These are phyloP conservation scores for Stemphylium lycopersici DNA, from an alignment of 2,329 filamentous ascomycete species.

Conservation along the genomic window DNA sequence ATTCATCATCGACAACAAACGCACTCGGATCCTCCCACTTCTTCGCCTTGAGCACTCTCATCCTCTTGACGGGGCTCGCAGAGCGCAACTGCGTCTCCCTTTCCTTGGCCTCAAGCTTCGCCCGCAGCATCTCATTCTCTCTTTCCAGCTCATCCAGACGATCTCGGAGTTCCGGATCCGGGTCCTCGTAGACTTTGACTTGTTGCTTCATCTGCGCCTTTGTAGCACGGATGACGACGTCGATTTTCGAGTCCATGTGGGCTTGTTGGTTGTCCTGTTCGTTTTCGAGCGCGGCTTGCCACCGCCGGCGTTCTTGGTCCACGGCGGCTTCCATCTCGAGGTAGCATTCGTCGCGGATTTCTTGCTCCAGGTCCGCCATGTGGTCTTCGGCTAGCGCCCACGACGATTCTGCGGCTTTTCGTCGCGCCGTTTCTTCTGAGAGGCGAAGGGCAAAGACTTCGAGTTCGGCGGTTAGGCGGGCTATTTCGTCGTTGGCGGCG, in stretches of 20 bases:
- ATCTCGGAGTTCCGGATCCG: slow-evolving; percentile 45
- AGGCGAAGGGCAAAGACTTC: slow-evolving; percentile 75
- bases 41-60: slow-evolving; percentile 57
- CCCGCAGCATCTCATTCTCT: slow-evolving; percentile 51
- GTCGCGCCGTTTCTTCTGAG: slow-evolving; percentile 71
- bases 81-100: slow-evolving; percentile 46
- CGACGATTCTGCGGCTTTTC: slow-evolving; percentile 74
- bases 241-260: slow-evolving; percentile 87
- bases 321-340: slow-evolving; percentile 82
- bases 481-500: slow-evolving; percentile 78
- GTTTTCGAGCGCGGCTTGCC: slow-evolving; percentile 77
- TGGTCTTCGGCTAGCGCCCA: slow-evolving; percentile 68
- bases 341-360: slow-evolving; percentile 87
- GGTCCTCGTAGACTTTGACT: slow-evolving; percentile 53
- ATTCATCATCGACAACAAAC: slow-evolving; percentile 28
- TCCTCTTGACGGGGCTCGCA: slow-evolving; percentile 56
- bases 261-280: slow-evolving; percentile 80
- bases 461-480: slow-evolving; percentile 77
- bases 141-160: slow-evolving; percentile 50
- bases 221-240: slow-evolving; percentile 67
- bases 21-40: slow-evolving; percentile 51
- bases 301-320: slow-evolving; percentile 76
- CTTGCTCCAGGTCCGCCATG: slow-evolving; percentile 79
- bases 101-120: slow-evolving; percentile 49
- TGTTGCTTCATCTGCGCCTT: slow-evolving; percentile 47